phyloP scores from a whole-genome alignment of 176 grass and related monocot genomes.

The Triticum aestivum region IWGSC_CS_RefSeq_v2.1 NC_057797.1:663919434-663919933 shows the following conservation, averaged over 20 bases:
- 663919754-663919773: background rate
- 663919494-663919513: background rate
- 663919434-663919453: background rate
- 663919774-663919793: background rate
- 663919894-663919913: background rate
- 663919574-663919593: background rate
- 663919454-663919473: background rate
- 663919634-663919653: background rate
- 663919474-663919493: conserved; percentile 23
- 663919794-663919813: background rate
- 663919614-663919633: background rate
- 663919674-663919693: background rate
- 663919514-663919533: background rate
- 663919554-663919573: background rate
- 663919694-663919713: background rate
- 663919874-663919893: background rate
- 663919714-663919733: background rate
- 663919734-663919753: conserved; percentile 5
- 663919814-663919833: conserved; percentile 3
- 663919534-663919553: background rate
- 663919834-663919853: background rate
- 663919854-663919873: background rate
- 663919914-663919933: background rate
- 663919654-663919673: background rate
- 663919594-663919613: background rate